phyloP scores from a whole-genome alignment of 2,329 filamentous ascomycete species.

The Fusarium tjaetaba region DNA sequence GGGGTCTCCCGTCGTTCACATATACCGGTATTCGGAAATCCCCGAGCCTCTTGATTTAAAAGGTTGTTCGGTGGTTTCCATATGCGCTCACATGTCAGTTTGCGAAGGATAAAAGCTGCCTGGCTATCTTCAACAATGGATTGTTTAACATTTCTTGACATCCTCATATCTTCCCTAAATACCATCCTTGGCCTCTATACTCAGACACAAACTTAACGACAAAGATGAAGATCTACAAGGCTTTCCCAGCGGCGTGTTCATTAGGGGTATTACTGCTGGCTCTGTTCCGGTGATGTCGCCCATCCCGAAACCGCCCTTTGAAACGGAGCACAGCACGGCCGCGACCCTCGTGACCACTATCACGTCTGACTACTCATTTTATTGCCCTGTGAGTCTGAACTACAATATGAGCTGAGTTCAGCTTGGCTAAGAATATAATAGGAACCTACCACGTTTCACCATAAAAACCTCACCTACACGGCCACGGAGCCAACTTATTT shows the following conservation, averaged over 20 bases:
- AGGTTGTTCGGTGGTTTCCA: neutral
- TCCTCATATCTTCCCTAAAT: neutral
- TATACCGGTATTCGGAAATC: neutral
- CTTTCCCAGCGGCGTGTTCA: slow-evolving; percentile 7
- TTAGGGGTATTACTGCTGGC: slow-evolving; percentile 4
- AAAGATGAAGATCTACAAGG: slow-evolving; percentile 12
- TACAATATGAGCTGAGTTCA: too few relatives aligned
- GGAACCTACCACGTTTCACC: slow-evolving; percentile 49
- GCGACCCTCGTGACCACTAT: slow-evolving; percentile 48
- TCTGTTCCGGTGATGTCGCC: neutral
- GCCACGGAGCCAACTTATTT: slow-evolving; percentile 54
- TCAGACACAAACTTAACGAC: neutral
- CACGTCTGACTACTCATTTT: slow-evolving; percentile 52
- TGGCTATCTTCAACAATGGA: neutral
- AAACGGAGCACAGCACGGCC: slow-evolving; percentile 18
- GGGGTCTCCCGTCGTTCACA: neutral
- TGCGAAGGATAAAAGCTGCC: neutral
- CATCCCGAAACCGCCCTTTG: neutral
- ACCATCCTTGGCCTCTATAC: neutral
- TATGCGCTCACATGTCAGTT: neutral
- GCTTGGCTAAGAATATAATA: slow-evolving; percentile 12
- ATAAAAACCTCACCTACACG: slow-evolving; percentile 56
- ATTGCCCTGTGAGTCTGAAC: slow-evolving; percentile 54
- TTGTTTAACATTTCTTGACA: neutral
- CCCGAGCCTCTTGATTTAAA: neutral